Conservation (phyloP, 805 yeast genomes). For the Metschnikowia rubicola region DNA sequence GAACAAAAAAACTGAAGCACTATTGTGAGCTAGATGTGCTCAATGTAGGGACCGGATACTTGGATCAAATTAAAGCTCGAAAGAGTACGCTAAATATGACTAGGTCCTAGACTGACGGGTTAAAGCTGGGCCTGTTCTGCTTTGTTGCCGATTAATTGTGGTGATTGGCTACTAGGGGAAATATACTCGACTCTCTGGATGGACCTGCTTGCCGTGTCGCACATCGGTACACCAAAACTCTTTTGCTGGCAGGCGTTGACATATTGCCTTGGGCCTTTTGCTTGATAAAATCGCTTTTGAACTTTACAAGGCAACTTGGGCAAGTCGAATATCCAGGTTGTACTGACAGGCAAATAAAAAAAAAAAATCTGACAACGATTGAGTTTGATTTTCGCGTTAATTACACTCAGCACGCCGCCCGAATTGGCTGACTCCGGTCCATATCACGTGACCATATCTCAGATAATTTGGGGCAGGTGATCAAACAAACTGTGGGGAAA, state of each 20-base stretch:
- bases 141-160: conserved; percentile 10
- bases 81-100: too few species aligned
- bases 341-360: too few species aligned
- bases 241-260: conserved; percentile 7
- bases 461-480: conserved; percentile 1
- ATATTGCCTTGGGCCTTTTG: too few species aligned
- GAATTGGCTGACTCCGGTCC: conserved; percentile 7
- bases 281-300: too few species aligned
- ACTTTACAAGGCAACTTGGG: too few species aligned
- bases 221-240: conserved; percentile 15
- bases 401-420: neutral
- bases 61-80: too few species aligned
- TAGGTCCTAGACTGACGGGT: too few species aligned
- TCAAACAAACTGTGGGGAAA: conserved; percentile 14
- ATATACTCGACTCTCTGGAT: conserved; percentile 10
- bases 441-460: conserved; percentile 10
- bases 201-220: conserved; percentile 15
- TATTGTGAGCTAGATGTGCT: neutral
- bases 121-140: neutral
- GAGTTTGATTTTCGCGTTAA: too few species aligned
- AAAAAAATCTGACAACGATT: too few species aligned
- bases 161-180: conserved; percentile 9
- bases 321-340: too few species aligned
- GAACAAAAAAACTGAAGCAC: conserved; percentile 4
- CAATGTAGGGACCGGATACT: too few species aligned